Percentiles rank a stretch among this genome's conserved stretches.
These are phyloP conservation scores for Tremella fuciformis DNA, from an alignment of 768 basidiomycete genomes.

Conservation along the genomic window DNA sequence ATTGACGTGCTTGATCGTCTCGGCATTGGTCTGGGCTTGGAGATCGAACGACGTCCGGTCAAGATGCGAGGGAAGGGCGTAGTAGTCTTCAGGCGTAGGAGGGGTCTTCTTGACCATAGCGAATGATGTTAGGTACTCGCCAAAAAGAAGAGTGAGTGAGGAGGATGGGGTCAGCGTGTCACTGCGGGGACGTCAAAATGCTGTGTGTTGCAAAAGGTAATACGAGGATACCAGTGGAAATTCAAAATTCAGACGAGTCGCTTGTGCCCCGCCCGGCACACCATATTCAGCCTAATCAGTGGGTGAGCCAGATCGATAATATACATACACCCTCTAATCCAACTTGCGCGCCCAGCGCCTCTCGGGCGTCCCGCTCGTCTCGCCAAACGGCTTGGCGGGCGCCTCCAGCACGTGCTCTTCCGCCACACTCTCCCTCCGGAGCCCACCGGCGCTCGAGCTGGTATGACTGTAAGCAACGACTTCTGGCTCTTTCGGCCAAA, in stretches of 20 bases:
- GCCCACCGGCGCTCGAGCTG: background rate
- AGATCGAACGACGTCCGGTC: conserved; percentile 9
- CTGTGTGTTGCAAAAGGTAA: background rate
- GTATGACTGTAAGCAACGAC: background rate
- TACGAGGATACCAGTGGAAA: no score
- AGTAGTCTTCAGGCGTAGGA: conserved; percentile 1
- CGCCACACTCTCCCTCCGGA: conserved; percentile 11
- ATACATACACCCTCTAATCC: conserved; percentile 20
- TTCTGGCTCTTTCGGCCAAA: conserved; percentile 42
- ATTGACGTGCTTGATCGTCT: no score
- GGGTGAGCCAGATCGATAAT: no score
- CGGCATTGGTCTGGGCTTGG: conserved; percentile 7
- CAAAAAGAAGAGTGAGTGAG: no score
- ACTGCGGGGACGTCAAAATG: no score
- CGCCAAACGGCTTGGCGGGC: conserved; percentile 9
- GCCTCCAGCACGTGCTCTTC: conserved; percentile 12
- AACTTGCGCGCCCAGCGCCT: conserved; percentile 37
- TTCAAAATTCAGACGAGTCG: no score
- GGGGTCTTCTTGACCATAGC: background rate
- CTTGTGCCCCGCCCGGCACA: no score
- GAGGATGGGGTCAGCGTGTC: no score
- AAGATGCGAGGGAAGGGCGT: conserved; percentile 3
- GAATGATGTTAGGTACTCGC: no score
- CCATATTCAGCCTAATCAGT: no score
- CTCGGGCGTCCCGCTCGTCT: conserved; percentile 9